phyloP scores from a whole-genome alignment of 2,329 filamentous ascomycete species.

The Diaporthe amygdali region DNA sequence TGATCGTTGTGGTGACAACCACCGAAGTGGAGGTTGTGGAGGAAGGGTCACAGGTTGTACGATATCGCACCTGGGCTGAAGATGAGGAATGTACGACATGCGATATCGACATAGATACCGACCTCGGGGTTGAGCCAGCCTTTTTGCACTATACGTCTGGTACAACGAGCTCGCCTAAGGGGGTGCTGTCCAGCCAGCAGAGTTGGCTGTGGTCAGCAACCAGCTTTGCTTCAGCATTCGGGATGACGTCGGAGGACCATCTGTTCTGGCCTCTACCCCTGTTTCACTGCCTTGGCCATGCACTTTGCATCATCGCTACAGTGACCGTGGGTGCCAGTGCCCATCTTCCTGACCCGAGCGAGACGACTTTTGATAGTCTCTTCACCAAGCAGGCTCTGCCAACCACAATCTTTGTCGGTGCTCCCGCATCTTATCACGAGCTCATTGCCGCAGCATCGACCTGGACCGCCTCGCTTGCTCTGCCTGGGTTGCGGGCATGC shows the following conservation, averaged over 20 bases:
- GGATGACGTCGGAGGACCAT: background rate
- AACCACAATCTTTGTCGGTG: background rate
- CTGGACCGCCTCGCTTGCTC: background rate
- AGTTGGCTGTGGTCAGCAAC: slow-evolving; percentile 5
- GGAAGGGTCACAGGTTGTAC: background rate
- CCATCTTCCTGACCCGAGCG: background rate
- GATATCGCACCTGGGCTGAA: background rate
- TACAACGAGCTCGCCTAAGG: slow-evolving; percentile 7
- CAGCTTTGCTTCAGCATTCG: background rate
- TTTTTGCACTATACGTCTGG: slow-evolving; percentile 15
- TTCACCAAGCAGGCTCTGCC: background rate
- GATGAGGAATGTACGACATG: background rate
- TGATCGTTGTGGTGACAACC: background rate
- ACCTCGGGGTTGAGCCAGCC: background rate
- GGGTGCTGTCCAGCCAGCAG: background rate
- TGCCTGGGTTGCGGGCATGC: background rate
- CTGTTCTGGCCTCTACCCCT: slow-evolving; percentile 12
- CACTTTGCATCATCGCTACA: background rate
- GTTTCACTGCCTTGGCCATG: background rate
- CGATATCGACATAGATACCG: background rate
- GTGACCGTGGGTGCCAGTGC: slow-evolving; percentile 1
- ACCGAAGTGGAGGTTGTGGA: no score
- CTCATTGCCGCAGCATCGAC: background rate
- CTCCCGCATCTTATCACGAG: background rate
- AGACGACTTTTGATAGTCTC: background rate